phyloP scores from a whole-genome alignment of 768 basidiomycete genomes.

The Auriculariales sp. region DNA sequence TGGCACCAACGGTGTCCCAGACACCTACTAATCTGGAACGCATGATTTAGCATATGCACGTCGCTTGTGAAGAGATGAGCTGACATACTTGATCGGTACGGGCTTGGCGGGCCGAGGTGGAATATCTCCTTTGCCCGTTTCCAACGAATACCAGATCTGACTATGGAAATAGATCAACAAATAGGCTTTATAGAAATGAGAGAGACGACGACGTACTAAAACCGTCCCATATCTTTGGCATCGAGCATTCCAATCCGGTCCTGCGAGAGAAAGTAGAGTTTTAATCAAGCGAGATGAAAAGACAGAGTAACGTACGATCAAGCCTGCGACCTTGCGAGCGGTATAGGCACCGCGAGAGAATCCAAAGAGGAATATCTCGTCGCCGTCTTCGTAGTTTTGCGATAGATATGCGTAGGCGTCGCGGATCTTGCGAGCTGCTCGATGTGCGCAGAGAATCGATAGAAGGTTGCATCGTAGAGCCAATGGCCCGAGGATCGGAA shows the following conservation, averaged over 20 bases:
- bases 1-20: slow-evolving; percentile 15
- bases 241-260: slow-evolving; percentile 7
- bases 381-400: slow-evolving; percentile 1
- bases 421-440: slow-evolving; percentile 1
- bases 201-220: slow-evolving; percentile 2
- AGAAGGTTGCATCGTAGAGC: no score
- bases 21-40: slow-evolving; percentile 10
- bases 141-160: not conserved
- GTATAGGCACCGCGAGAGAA: slow-evolving; percentile 12
- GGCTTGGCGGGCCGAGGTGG: not conserved
- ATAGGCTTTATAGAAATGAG: not conserved
- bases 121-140: not conserved
- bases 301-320: slow-evolving; percentile 2
- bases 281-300: not conserved
- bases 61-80: not conserved
- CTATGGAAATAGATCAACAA: not conserved
- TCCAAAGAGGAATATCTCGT: slow-evolving; percentile 8
- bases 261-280: not conserved
- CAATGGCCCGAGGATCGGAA: no score
- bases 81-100: not conserved
- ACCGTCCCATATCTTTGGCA: slow-evolving; percentile 4
- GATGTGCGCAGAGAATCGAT: not conserved
- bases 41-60: not conserved
- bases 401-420: slow-evolving; percentile 9
- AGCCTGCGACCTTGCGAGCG: slow-evolving; percentile 6